Conservation (phyloP, 177 flowering plant species). For the Telopea speciosissima region DNA sequence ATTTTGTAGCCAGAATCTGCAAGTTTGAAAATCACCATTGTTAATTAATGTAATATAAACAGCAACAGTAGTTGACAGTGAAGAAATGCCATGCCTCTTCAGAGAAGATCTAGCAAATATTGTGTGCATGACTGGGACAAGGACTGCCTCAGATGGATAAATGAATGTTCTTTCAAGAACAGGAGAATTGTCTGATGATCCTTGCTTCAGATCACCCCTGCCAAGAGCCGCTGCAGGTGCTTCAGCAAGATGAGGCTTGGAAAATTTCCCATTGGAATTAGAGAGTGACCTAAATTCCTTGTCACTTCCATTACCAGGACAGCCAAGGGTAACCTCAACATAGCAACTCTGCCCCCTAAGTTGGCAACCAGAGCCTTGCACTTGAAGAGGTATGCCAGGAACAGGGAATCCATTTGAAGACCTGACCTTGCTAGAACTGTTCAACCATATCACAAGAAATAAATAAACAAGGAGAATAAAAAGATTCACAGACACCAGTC, state of each 20-base stretch:
- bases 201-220: slow-evolving; percentile 36
- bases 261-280: slow-evolving; percentile 24
- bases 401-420: slow-evolving; percentile 39
- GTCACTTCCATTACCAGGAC: slow-evolving; percentile 30
- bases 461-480: slow-evolving; percentile 3
- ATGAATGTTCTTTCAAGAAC: slow-evolving; percentile 60
- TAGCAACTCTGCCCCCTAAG: slow-evolving; percentile 67
- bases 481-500: neutral
- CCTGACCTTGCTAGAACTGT: slow-evolving; percentile 56
- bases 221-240: slow-evolving; percentile 24
- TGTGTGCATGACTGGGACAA: slow-evolving; percentile 77
- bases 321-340: slow-evolving; percentile 81
- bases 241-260: slow-evolving; percentile 36
- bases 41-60: slow-evolving; percentile 11
- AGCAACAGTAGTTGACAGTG: neutral
- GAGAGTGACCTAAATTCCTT: slow-evolving; percentile 26
- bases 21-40: slow-evolving; percentile 14
- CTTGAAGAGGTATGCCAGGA: slow-evolving; percentile 50
- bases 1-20: slow-evolving; percentile 92
- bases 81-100: slow-evolving; percentile 47
- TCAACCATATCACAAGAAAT: slow-evolving; percentile 7
- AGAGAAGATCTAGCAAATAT: slow-evolving; percentile 67
- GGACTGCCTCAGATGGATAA: slow-evolving; percentile 88
- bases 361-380: slow-evolving; percentile 55
- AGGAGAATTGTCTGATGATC: slow-evolving; percentile 32